Base-by-base conservation (phyloP, 768 basidiomycete genomes). In the Hebeloma cylindrosporum region DNA sequence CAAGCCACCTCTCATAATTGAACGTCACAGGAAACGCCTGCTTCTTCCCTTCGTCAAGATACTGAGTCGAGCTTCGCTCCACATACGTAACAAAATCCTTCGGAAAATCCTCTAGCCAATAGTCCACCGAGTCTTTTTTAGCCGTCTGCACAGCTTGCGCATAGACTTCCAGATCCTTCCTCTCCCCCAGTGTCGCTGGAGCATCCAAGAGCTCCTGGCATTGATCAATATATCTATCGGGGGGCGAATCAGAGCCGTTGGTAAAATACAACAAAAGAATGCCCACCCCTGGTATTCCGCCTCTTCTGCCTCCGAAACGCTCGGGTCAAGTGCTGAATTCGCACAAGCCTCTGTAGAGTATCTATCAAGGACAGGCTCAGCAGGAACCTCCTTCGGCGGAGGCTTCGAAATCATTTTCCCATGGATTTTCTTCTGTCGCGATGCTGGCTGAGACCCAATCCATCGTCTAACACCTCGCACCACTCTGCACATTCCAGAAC, bases 391-490 rank as follows among this genome's bases (percentile, higher is more conserved):
- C 53, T 64, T 68, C 10, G 58, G 51, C 48, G 72, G 72, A 7
- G 66, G 56, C n/a, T 65, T 64, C 4, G 65, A 44, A 7, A 58
- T 42, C 27, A 66, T 48, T 26, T 75, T 74, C 23, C 64, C 66
- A 39, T 58, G 65, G 40, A 54, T 59, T 50, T 66, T 71, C 50
- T 72, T 77, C 44, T 70, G 60, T 20, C 58, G 70, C 2, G 74
- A 51, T 2, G 71, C 55, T 1, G 74, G 68, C 32, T 75, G 73
- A 1, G 83, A 72, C 7, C 80, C 73, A 41, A 91, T 89, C 87
- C 86, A 90, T 13, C 81, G 76, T 21, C 85, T 75, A 7, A 91
- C 83, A 20, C 88, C 88, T 49, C 85, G 83, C 47, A 91, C 86
- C 41, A 89, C 71, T 43, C 87, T 90, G 48, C 39, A 18, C 8